Base-by-base conservation (phyloP, 495 filamentous ascomycete genomes). In the Elaphomyces granulatus region DNA sequence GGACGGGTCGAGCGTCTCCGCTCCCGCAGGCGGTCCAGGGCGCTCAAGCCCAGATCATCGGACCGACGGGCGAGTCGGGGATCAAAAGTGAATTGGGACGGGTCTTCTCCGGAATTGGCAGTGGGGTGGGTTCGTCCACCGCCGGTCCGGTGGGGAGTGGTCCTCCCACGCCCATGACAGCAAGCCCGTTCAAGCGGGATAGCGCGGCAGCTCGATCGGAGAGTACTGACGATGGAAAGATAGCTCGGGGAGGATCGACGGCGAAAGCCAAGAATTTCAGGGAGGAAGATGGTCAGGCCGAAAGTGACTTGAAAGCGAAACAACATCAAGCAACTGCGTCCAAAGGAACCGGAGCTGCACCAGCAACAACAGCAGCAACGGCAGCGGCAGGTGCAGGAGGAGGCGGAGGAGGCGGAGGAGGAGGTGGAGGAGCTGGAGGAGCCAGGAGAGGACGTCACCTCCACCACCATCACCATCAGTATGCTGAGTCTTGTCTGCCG, bases 21-120 rank as follows among this genome's bases (percentile, higher is more conserved):
- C 63, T 93, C 12, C 87, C 87, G 4, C 87, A 94, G 59, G 86
- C 87, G 8, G 87, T 94, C 2, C 87, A 94, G 51, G 87, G 87
- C 14, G 87, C 84, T 4, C 85, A 92, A 60, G 80, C 77, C 20
- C 80, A 83, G 45, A 69, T 76, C 23, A 67, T 78, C 23, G 80
- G 80, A 10, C 80, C 83, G 2, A 74, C 75, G 16, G 80, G 77
- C 4, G 85, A 92, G 48, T 78, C 86, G 0, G 75, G 76, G 8
- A 87, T 94, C 50, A 94, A 93, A 67, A 87, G 77, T 53, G 87
- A 93, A 49, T 81, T 94, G 52, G 85, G 85, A 7, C 74, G 83
- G 20, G 88, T 94, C 63, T 94, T 94, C 59, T 81, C 82, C 2
- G 87, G 87, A 15, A 81, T 94, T 48, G 86, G 87, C 30, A 87